Percentiles rank a stretch among this genome's conserved stretches.
phyloP scores from a whole-genome alignment of 352 stramenopile genomes.

The Phytophthora agathidicida region DNA sequence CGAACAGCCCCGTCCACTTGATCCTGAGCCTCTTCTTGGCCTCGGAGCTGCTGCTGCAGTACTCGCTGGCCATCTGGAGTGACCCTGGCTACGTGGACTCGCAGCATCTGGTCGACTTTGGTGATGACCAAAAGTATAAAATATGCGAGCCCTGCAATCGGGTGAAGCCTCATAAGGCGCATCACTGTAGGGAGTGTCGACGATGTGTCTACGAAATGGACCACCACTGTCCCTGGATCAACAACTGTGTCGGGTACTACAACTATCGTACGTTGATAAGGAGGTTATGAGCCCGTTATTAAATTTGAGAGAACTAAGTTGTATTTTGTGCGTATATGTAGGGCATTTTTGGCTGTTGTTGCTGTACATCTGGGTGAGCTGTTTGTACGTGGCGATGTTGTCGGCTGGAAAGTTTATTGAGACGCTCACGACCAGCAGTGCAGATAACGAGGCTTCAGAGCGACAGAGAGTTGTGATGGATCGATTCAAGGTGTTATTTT shows the following conservation, averaged over 20 bases:
- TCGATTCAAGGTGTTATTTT: constrained; percentile 39
- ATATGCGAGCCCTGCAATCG: constrained; percentile 28
- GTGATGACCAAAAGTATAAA: not conserved
- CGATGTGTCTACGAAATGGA: constrained; percentile 96
- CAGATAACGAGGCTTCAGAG: constrained; percentile 6
- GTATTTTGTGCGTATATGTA: constrained; percentile 11
- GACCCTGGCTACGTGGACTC: constrained; percentile 40
- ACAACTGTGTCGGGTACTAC: constrained; percentile 97
- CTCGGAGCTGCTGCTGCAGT: constrained; percentile 43
- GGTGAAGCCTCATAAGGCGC: constrained; percentile 41
- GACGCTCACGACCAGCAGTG: constrained; percentile 24
- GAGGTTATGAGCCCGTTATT: not conserved
- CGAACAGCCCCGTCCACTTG: constrained; percentile 5
- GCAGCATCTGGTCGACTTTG: constrained; percentile 13
- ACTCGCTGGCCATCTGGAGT: constrained; percentile 48
- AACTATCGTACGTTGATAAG: constrained; percentile 94
- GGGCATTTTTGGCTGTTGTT: constrained; percentile 59
- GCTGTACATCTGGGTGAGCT: constrained; percentile 53
- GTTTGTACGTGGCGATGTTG: constrained; percentile 45
- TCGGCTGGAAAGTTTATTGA: constrained; percentile 37
- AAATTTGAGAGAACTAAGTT: no score
- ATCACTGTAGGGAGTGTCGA: constrained; percentile 85
- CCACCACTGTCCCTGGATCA: constrained; percentile 97
- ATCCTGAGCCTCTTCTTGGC: constrained; percentile 38
- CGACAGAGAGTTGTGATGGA: constrained; percentile 24